Percentiles rank a stretch among this genome's conserved stretches.
phyloP scores from a whole-genome alignment of 495 filamentous ascomycete genomes.

The Talaromyces proteolyticus region DNA sequence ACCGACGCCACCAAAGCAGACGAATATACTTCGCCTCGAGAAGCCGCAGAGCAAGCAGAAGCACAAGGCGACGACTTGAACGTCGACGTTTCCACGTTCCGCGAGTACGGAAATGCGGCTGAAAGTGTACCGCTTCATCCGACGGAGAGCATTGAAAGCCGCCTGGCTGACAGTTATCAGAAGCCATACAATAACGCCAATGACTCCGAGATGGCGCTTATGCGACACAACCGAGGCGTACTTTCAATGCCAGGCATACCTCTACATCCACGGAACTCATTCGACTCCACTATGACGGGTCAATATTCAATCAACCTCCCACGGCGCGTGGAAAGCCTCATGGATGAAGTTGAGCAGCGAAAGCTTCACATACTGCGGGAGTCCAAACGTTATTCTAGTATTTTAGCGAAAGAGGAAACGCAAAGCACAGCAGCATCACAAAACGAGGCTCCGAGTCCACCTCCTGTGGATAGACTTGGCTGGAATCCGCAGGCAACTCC shows the following conservation, averaged over 20 bases:
- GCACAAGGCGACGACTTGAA: conserved; percentile 85
- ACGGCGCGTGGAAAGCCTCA: conserved; percentile 73
- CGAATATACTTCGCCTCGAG: conserved; percentile 67
- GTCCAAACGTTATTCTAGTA: background rate
- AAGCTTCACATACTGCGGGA: conserved; percentile 63
- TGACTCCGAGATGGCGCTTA: conserved; percentile 29
- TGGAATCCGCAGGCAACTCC: background rate
- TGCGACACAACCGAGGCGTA: conserved; percentile 34
- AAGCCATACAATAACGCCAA: conserved; percentile 45
- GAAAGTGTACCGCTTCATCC: conserved; percentile 59
- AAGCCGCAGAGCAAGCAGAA: conserved; percentile 77
- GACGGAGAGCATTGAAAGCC: conserved; percentile 64
- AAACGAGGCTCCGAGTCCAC: conserved; percentile 30
- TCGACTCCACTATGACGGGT: conserved; percentile 63
- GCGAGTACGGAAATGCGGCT: conserved; percentile 56
- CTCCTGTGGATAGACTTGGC: background rate
- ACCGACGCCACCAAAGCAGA: conserved; percentile 88
- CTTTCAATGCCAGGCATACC: conserved; percentile 42
- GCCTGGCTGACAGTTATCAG: conserved; percentile 39
- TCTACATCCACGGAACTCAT: conserved; percentile 57
- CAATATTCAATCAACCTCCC: conserved; percentile 67
- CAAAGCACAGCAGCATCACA: conserved; percentile 24
- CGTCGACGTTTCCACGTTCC: conserved; percentile 86
- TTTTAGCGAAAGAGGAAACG: background rate
- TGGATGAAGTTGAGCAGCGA: conserved; percentile 69